phyloP scores from a whole-genome alignment of 768 basidiomycete species.

The Xanthoconium purpureum region DNA sequence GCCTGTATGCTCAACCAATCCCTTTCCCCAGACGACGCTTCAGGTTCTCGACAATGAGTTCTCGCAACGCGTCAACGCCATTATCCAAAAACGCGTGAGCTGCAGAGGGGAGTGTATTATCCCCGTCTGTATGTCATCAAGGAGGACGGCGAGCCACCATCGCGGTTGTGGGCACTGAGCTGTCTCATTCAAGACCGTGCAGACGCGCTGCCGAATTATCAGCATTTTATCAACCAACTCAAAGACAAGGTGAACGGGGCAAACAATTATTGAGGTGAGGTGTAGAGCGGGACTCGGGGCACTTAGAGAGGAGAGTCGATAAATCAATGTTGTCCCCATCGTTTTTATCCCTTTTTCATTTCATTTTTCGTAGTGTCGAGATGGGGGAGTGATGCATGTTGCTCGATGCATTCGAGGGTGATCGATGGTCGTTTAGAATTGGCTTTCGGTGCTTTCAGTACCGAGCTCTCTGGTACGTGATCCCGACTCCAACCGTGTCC shows the following conservation, averaged over 20 bases:
- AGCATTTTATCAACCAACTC: constrained; percentile 85
- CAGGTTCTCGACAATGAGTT: constrained; percentile 89
- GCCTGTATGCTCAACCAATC: neutral
- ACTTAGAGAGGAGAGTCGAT: neutral
- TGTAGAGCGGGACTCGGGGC: neutral
- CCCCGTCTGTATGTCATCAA: constrained; percentile 96
- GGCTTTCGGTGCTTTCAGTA: no score
- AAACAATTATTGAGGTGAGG: constrained; percentile 26
- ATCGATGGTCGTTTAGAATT: no score
- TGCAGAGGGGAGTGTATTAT: constrained; percentile 88
- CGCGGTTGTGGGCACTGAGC: constrained; percentile 94
- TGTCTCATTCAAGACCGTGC: constrained; percentile 93
- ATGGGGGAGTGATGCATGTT: neutral
- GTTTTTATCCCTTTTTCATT: neutral
- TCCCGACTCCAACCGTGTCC: no score
- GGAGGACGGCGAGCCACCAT: constrained; percentile 93
- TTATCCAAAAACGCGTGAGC: constrained; percentile 94
- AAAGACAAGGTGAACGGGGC: constrained; percentile 71
- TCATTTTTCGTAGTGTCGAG: neutral
- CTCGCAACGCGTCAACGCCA: constrained; percentile 91
- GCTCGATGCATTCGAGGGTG: no score
- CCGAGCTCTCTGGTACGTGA: no score
- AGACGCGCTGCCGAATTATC: constrained; percentile 92
- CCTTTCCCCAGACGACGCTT: constrained; percentile 65
- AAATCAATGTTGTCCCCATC: neutral